Evolutionary conservation across 139 green algal species (phyloP).

Genomic region (Chlorella sp.): DNA sequence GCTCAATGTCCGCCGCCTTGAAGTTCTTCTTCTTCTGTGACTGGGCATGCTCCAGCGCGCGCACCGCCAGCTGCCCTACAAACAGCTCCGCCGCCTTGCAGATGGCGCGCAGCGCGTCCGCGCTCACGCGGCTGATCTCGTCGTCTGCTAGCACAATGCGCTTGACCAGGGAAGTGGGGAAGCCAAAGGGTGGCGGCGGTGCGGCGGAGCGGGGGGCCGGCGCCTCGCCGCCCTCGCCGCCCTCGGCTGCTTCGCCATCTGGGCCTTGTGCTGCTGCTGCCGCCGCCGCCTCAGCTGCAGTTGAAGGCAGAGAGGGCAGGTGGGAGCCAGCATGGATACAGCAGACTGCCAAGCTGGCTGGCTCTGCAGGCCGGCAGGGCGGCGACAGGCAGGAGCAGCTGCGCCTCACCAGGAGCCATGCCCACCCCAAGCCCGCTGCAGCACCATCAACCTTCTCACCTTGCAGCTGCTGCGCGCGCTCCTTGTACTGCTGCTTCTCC

Average conservation of each 20-base stretch:
- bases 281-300: slow-evolving; percentile 23
- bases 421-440: background rate
- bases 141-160: slow-evolving; percentile 61
- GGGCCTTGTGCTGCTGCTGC: background rate
- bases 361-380: background rate
- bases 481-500: slow-evolving; percentile 64
- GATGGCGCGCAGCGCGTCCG: slow-evolving; percentile 57
- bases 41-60: slow-evolving; percentile 40
- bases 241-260: background rate
- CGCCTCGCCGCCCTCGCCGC: background rate
- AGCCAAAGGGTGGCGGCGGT: slow-evolving; percentile 32
- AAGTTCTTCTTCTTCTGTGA: slow-evolving; percentile 49
- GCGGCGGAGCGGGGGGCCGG: slow-evolving; percentile 3
- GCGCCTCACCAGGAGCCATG: background rate
- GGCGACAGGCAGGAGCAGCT: background rate
- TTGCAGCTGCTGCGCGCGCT: slow-evolving; percentile 39
- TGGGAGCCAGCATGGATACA: no score
- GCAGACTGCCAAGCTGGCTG: no score
- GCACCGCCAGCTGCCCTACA: slow-evolving; percentile 56
- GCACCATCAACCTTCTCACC: background rate
- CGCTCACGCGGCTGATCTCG: slow-evolving; percentile 62
- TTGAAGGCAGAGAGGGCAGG: background rate
- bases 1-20: slow-evolving; percentile 4
- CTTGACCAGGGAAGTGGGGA: slow-evolving; percentile 69
- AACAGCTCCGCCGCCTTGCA: slow-evolving; percentile 60